Evolutionary conservation across 768 basidiomycete species (phyloP).

Genomic region (Terana coerulea): DNA sequence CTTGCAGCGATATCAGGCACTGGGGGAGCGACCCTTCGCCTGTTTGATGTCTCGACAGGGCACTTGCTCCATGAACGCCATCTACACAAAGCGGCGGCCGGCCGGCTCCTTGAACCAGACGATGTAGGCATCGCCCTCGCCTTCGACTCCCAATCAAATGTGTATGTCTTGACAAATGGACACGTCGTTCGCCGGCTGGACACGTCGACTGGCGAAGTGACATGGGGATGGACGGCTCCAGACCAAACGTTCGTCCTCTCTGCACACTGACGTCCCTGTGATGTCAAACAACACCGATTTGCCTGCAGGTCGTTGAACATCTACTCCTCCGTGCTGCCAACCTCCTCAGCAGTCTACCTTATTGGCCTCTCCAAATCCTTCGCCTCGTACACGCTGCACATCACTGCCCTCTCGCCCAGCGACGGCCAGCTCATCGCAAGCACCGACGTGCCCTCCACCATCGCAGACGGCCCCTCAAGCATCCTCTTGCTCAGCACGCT

Average conservation of each 20-base stretch:
- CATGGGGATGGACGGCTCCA: conserved; percentile 72
- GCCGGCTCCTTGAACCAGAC: conserved; percentile 46
- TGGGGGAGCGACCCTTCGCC: conserved; percentile 63
- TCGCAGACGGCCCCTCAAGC: conserved; percentile 33
- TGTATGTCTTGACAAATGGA: conserved; percentile 60
- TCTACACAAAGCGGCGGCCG: conserved; percentile 45
- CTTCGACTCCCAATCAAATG: conserved; percentile 29
- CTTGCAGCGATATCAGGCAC: conserved; percentile 74
- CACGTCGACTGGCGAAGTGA: conserved; percentile 44
- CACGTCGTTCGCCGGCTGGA: conserved; percentile 52
- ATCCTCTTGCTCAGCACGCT: conserved; percentile 32
- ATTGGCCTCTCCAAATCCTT: conserved; percentile 43
- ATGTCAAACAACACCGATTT: not conserved
- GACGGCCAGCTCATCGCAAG: conserved; percentile 50
- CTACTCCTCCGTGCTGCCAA: conserved; percentile 57
- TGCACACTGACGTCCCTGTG: not conserved
- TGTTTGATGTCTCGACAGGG: conserved; percentile 64
- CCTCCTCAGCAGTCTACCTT: conserved; percentile 51
- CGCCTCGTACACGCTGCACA: conserved; percentile 59
- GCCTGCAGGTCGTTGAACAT: conserved; percentile 54
- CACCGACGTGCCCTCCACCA: conserved; percentile 50
- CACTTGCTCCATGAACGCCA: conserved; percentile 60
- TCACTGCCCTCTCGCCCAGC: conserved; percentile 53
- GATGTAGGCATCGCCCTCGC: conserved; percentile 53
- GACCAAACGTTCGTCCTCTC: conserved; percentile 70